Percentiles rank a stretch among this genome's conserved stretches.
Evolutionary conservation across 1,139 yeast species (phyloP).

Genomic region (Saccharomyces hybrid): DNA sequence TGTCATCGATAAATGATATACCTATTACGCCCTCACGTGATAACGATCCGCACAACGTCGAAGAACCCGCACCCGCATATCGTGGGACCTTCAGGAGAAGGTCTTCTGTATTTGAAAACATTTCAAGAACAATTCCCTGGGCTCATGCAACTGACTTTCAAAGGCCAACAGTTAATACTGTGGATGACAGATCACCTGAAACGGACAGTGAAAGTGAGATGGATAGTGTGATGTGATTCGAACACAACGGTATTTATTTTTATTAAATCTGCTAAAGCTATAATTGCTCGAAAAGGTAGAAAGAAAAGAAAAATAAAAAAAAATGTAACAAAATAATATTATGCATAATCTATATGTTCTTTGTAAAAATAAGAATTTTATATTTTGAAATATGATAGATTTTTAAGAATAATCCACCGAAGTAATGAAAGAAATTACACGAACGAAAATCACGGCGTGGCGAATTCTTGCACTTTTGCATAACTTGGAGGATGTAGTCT

Average conservation of each 20-base stretch:
- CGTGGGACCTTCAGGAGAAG: conserved; percentile 24
- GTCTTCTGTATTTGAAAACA: conserved; percentile 37
- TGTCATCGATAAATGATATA: background rate
- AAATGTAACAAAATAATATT: conserved; percentile 1
- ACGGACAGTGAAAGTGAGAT: conserved; percentile 35
- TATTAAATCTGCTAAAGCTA: background rate
- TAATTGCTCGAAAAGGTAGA: background rate
- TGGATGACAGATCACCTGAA: conserved; percentile 9
- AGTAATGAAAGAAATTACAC: no score
- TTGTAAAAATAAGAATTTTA: conserved; percentile 1
- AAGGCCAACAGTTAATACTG: conserved; percentile 35
- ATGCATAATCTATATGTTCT: background rate
- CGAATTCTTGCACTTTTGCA: conserved; percentile 79
- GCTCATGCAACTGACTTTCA: conserved; percentile 92
- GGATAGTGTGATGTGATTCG: conserved; percentile 20
- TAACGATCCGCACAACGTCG: conserved; percentile 5
- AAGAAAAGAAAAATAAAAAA: background rate
- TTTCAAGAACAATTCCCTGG: conserved; percentile 56
- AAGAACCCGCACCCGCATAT: conserved; percentile 18
- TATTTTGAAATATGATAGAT: background rate
- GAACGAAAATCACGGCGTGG: background rate
- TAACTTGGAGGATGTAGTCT: conserved; percentile 86
- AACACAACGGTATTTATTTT: background rate
- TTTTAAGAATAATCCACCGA: conserved; percentile 13
- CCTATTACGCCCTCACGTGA: background rate